Percentiles rank a stretch among this genome's conserved stretches.
phyloP scores from a whole-genome alignment of 2,329 filamentous ascomycete species.

The Ascocoryne sarcoides region DNA sequence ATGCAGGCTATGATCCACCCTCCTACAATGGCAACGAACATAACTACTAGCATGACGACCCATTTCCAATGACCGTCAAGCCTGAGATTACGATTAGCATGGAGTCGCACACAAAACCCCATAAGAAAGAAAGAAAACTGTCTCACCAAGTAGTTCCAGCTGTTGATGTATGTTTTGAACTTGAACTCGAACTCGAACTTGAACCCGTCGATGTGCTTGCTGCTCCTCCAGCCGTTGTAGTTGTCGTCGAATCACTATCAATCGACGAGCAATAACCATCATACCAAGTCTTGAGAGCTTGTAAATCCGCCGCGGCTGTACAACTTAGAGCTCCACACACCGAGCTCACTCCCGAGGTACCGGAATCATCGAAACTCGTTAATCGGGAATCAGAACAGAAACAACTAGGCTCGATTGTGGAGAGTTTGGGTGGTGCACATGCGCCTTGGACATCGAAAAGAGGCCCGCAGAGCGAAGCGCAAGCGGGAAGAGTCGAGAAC shows the following conservation, averaged over 20 bases:
- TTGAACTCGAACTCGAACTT: slow-evolving; percentile 4
- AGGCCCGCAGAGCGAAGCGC: slow-evolving; percentile 48
- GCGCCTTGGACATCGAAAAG: slow-evolving; percentile 63
- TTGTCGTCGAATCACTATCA: background rate
- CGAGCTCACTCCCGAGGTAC: slow-evolving; percentile 46
- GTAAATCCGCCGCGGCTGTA: slow-evolving; percentile 36
- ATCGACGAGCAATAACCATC: slow-evolving; percentile 50
- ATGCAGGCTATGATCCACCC: slow-evolving; percentile 61
- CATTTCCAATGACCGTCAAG: slow-evolving; percentile 64
- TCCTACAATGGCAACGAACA: slow-evolving; percentile 58
- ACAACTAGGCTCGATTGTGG: slow-evolving; percentile 54
- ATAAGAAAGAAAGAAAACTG: background rate
- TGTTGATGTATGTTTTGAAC: slow-evolving; percentile 1
- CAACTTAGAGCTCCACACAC: slow-evolving; percentile 52
- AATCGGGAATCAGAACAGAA: slow-evolving; percentile 63
- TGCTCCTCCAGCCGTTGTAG: slow-evolving; percentile 21
- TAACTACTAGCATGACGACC: slow-evolving; percentile 72
- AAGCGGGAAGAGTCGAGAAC: slow-evolving; percentile 51
- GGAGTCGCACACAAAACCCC: too few relatives aligned
- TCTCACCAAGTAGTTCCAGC: background rate
- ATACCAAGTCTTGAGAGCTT: slow-evolving; percentile 62
- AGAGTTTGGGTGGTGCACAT: slow-evolving; percentile 53
- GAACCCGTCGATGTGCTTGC: slow-evolving; percentile 15
- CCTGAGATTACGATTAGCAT: slow-evolving; percentile 37
- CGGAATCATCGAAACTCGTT: slow-evolving; percentile 43